Conservation (phyloP, 2,329 filamentous ascomycete genomes). For the Colletotrichum cuscutae region DNA sequence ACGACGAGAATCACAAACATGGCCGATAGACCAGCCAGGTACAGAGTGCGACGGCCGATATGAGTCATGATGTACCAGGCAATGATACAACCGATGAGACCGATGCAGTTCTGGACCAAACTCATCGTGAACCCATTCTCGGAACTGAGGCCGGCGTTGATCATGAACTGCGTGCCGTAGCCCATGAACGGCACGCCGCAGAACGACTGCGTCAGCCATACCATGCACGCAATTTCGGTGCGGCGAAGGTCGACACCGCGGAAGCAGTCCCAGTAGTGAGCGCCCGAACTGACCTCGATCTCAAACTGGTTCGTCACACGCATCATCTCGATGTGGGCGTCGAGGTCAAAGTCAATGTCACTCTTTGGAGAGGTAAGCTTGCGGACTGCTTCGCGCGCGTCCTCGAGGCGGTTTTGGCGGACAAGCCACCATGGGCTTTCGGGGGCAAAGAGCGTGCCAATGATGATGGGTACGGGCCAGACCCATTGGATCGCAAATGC, state of each 20-base stretch:
- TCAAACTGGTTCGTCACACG: slow-evolving; percentile 45
- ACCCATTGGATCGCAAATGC: slow-evolving; percentile 46
- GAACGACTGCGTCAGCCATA: slow-evolving; percentile 41
- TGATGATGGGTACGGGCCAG: slow-evolving; percentile 36
- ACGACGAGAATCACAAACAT: slow-evolving; percentile 50
- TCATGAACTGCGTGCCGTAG: slow-evolving; percentile 32
- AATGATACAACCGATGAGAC: slow-evolving; percentile 53
- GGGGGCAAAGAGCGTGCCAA: slow-evolving; percentile 36
- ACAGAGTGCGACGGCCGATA: slow-evolving; percentile 52
- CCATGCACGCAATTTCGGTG: slow-evolving; percentile 42
- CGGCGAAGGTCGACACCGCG: slow-evolving; percentile 40
- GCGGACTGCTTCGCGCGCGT: slow-evolving; percentile 34
- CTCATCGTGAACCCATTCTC: slow-evolving; percentile 48
- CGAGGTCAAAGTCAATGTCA: slow-evolving; percentile 36
- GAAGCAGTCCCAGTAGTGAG: slow-evolving; percentile 36
- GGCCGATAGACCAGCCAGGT: slow-evolving; percentile 49
- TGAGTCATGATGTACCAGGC: slow-evolving; percentile 52
- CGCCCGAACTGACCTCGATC: slow-evolving; percentile 39
- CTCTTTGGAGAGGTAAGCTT: slow-evolving; percentile 35
- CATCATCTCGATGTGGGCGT: slow-evolving; percentile 39
- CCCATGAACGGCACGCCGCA: slow-evolving; percentile 38
- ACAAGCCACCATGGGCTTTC: slow-evolving; percentile 42
- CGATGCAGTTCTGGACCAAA: slow-evolving; percentile 53
- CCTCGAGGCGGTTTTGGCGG: slow-evolving; percentile 37
- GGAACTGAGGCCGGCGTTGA: slow-evolving; percentile 41